These are phyloP conservation scores for Mycena maculata DNA, from an alignment of 768 basidiomycete genomes.

Conservation along the genomic window DNA sequence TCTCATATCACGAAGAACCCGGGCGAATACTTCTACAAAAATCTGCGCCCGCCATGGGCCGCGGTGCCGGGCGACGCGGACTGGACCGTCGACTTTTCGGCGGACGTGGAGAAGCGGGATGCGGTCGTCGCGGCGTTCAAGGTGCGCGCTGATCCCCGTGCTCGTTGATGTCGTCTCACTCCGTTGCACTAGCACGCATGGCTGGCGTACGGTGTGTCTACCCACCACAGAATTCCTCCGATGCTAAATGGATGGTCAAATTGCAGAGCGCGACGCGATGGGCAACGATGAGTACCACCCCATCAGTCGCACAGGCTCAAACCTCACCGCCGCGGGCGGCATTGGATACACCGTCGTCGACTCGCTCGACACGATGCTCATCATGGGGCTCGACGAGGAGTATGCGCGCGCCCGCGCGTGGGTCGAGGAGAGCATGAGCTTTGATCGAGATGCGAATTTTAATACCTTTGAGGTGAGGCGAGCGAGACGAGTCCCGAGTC, in stretches of 20 bases:
- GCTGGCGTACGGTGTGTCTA: slow-evolving; percentile 78
- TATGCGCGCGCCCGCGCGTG: slow-evolving; percentile 81
- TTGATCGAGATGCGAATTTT: slow-evolving; percentile 81
- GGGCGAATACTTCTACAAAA: slow-evolving; percentile 19
- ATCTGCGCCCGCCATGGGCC: slow-evolving; percentile 8
- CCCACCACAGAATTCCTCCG: not conserved
- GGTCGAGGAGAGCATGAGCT: slow-evolving; percentile 74
- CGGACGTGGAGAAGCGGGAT: slow-evolving; percentile 71
- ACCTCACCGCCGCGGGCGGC: slow-evolving; percentile 81
- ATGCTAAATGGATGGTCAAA: slow-evolving; percentile 16
- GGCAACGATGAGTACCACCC: slow-evolving; percentile 95
- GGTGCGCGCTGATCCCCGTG: slow-evolving; percentile 53
- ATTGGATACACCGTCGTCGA: slow-evolving; percentile 93
- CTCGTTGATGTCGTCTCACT: slow-evolving; percentile 2
- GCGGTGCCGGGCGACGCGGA: slow-evolving; percentile 17
- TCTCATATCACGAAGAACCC: slow-evolving; percentile 14
- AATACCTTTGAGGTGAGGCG: slow-evolving; percentile 98
- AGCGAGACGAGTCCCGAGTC: too few relatives aligned
- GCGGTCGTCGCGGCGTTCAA: slow-evolving; percentile 84
- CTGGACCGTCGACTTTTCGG: slow-evolving; percentile 43
- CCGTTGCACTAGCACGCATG: slow-evolving; percentile 74
- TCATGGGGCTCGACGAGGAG: slow-evolving; percentile 87
- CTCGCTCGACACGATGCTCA: slow-evolving; percentile 85
- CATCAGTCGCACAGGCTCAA: slow-evolving; percentile 75
- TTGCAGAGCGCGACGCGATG: slow-evolving; percentile 90